A percentile compares a stretch with the other conserved stretches of the same genome.
phyloP scores from a whole-genome alignment of 148 eudicot genomes.

The Rhododendron simsii region DNA sequence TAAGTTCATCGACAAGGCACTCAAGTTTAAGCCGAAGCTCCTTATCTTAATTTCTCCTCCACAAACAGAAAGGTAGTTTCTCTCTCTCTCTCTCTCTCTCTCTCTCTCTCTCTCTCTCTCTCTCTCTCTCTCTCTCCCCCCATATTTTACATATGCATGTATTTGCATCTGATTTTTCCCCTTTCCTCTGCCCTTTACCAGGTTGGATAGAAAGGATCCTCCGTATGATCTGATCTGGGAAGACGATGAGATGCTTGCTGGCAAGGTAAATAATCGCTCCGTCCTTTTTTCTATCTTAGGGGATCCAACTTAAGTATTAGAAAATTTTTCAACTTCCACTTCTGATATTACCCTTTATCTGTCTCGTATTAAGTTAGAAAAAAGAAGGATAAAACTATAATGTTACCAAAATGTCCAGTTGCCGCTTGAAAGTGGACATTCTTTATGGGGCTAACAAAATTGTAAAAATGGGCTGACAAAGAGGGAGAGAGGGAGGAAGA shows the following conservation, averaged over 20 bases:
- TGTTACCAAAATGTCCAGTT: not conserved
- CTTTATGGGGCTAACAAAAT: not conserved
- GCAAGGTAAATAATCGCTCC: constrained; percentile 43
- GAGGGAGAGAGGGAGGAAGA: not conserved
- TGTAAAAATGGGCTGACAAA: not conserved
- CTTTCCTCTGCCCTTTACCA: constrained; percentile 18
- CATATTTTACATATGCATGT: not conserved
- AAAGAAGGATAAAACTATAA: not conserved
- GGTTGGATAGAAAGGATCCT: constrained; percentile 57
- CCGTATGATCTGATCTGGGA: constrained; percentile 88
- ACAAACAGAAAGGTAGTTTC: constrained; percentile 61
- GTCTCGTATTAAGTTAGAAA: not conserved
- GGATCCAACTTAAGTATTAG: not conserved
- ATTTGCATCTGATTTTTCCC: not conserved
- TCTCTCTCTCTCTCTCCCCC: not conserved
- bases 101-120: too few relatives aligned
- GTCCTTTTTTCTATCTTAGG: not conserved
- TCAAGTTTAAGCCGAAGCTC: constrained; percentile 80
- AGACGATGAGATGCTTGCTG: constrained; percentile 63
- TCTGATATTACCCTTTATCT: not conserved
- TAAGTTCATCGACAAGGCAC: constrained; percentile 81
- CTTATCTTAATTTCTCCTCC: constrained; percentile 74
- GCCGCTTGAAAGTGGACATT: not conserved
- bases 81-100: not conserved
- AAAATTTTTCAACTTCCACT: not conserved